Base-by-base conservation (phyloP, 306 rosid species). In the Cicer judaicum region DNA sequence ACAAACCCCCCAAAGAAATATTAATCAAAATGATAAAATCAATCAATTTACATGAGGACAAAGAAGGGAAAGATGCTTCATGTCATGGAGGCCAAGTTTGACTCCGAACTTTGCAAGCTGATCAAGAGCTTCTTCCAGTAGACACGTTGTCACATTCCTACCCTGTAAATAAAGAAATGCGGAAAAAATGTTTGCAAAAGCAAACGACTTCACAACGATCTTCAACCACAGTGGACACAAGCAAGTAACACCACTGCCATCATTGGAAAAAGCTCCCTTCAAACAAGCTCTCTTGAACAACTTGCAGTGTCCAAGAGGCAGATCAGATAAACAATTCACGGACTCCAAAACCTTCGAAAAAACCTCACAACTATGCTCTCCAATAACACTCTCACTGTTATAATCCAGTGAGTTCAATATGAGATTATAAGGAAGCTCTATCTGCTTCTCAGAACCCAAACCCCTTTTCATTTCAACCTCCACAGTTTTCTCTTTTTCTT, bases 191-290 rank as follows among this genome's bases (percentile, higher is more conserved):
- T 93, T 93, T 14, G 91, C 44, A 83, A 89, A 93, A 78, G 93
- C 72, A 83, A 91, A 89, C 10, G 93, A 83, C 87, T 93, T 88
- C 88, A 91, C 52, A 39, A 78, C 67, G 12, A 52, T 83, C 88
- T 91, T 93, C 96, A 91, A 81, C 98, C 98, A 93, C 7, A 40
- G 79, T 9, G 98, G 93, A 81, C 98, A 93, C 80, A 85, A 49
- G 81, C 97, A 93, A 18, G 85, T 73, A 83, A 42, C 74, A 55
- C 72, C 80, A 1, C 43, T 76, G 57, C 70, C 80, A 56, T 56
- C 52, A 11, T 72, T 46, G 8, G 36, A 69, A 64, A 41, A 64
- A 79, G 78, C 55, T 63, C 80, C 80, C 72, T 76, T 68, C 62
- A 73, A 67, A 41, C 73, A 19, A 36, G 81, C 83, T 76, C 80